These are phyloP conservation scores for Hibiscus trionum DNA, from an alignment of 345 rosid genomes.

Conservation along the genomic window DNA sequence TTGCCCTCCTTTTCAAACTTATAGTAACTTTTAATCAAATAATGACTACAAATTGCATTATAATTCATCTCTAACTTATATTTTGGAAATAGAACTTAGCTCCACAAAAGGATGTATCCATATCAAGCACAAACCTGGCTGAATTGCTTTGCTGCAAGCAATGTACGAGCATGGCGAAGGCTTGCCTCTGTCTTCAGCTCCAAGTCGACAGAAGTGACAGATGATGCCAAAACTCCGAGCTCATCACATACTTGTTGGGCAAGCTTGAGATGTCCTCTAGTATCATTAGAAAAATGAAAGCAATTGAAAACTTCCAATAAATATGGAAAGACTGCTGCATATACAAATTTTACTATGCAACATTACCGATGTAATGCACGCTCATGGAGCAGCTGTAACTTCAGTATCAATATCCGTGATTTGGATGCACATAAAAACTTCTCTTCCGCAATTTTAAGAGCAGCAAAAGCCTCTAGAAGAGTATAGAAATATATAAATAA, in stretches of 20 bases:
- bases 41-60: neutral
- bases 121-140: slow-evolving; percentile 51
- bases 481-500: neutral
- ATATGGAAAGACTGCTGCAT: slow-evolving; percentile 1
- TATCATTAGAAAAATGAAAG: neutral
- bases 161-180: slow-evolving; percentile 83
- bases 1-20: neutral
- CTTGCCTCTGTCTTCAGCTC: slow-evolving; percentile 83
- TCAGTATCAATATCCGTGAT: slow-evolving; percentile 64
- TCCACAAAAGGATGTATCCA: neutral
- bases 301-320: slow-evolving; percentile 4
- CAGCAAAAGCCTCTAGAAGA: slow-evolving; percentile 74
- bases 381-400: slow-evolving; percentile 85
- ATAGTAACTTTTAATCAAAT: neutral
- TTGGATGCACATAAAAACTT: slow-evolving; percentile 69
- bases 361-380: slow-evolving; percentile 77
- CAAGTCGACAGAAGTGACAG: slow-evolving; percentile 80
- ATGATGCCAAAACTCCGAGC: slow-evolving; percentile 75
- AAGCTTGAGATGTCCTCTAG: slow-evolving; percentile 73
- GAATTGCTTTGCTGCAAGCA: slow-evolving; percentile 92
- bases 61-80: neutral
- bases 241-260: slow-evolving; percentile 85
- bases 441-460: slow-evolving; percentile 73
- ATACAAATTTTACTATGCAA: slow-evolving; percentile 8
- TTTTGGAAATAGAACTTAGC: neutral